Base-by-base conservation (phyloP, 441 rosid species). In the Erodium moschatum region DNA sequence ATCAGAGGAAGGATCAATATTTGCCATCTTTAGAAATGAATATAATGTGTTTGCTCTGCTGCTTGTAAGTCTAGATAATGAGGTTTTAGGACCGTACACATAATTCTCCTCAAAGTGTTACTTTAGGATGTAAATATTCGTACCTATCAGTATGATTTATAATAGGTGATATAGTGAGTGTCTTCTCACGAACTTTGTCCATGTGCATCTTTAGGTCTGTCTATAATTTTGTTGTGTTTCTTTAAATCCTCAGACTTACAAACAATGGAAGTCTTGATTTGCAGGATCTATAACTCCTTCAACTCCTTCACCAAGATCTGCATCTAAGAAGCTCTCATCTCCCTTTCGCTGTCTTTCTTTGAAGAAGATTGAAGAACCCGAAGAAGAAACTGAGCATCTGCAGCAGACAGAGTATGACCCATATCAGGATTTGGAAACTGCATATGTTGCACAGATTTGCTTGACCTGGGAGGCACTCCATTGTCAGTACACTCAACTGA, bases 381-480 rank as follows among this genome's bases (percentile, higher is more conserved):
- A 81, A 42, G 94, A 86, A 76, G 97, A 89, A 77, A 69, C 74
- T 0, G 87, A 89, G 76, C 80, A 76, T 67, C 79, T 84, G 73
- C 94, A 84, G 70, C 83, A 76, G 82, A 72, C 81, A 3, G 82
- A 76, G 66, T 50, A 68, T 10, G 81, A 85, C 35, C 83, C 90
- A 24, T 87, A 75, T 73, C 89, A 80, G 54, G 96, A 91, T 81
- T 79, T 94, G 54, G 99, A 94, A 75, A 84, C 76, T 56, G 96
- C 97, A 1, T 94, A 94, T 74, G 92, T 94, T 56, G 96, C 91
- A 79, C 99, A 91, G 16, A 76, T 86, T 72, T 91, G 97, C 85
- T 84, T 91, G 76, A 85, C 97, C 24, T 94, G 97, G 99, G 99
- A 94, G 83, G 92, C 95, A 16, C 90, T 94, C 75, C 99, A 94